These are phyloP conservation scores for Quercus ilex DNA, from an alignment of 306 rosid genomes.

Conservation along the genomic window DNA sequence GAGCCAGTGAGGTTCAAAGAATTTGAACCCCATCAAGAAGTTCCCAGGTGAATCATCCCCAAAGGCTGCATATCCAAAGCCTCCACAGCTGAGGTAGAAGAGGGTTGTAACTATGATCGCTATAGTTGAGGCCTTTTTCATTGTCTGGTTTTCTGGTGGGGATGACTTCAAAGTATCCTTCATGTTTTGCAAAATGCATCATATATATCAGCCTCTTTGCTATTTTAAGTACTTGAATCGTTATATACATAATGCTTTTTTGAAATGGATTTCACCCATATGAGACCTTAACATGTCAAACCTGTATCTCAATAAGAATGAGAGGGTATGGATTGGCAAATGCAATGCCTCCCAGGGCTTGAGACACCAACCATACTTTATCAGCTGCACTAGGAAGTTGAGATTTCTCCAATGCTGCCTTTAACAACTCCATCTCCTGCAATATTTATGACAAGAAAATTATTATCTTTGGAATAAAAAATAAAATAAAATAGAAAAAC, in stretches of 20 bases:
- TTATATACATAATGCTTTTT: constrained; percentile 3
- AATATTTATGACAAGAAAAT: constrained; percentile 16
- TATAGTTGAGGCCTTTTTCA: constrained; percentile 58
- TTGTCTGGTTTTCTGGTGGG: constrained; percentile 65
- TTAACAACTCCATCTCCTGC: constrained; percentile 60
- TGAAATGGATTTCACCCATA: neutral
- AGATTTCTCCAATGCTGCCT: constrained; percentile 53
- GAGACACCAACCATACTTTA: constrained; percentile 63
- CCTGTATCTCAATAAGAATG: constrained; percentile 86
- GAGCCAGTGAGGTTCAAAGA: constrained; percentile 49
- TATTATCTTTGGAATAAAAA: constrained; percentile 41
- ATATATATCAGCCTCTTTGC: neutral
- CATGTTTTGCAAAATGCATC: constrained; percentile 14
- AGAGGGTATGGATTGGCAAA: constrained; percentile 82
- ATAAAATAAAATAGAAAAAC: constrained; percentile 72
- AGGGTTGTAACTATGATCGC: constrained; percentile 45
- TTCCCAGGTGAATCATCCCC: constrained; percentile 67
- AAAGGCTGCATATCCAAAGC: constrained; percentile 75
- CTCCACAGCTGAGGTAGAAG: constrained; percentile 69
- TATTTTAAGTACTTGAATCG: too few species aligned
- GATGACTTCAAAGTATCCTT: constrained; percentile 88
- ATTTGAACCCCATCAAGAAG: constrained; percentile 57
- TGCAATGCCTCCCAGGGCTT: constrained; percentile 86
- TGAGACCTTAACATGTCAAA: constrained; percentile 3
- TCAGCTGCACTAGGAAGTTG: constrained; percentile 34